Evolutionary conservation across 2,329 filamentous ascomycete species (phyloP).

Genomic region (Talaromyces rugulosus): DNA sequence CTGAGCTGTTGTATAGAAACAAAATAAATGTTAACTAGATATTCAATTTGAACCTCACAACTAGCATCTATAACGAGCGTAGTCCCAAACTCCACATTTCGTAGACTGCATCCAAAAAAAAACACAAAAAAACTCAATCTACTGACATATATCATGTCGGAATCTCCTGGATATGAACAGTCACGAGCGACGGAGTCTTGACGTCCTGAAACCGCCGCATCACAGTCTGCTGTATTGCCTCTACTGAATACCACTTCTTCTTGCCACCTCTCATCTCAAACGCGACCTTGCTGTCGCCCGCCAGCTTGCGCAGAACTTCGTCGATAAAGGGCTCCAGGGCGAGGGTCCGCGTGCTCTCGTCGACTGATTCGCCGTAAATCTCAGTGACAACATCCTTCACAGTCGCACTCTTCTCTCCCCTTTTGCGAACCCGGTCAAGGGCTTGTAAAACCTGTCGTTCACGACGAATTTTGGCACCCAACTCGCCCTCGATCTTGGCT

Average conservation of each 20-base stretch:
- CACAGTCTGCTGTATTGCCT: conserved; percentile 12
- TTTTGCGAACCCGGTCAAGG: conserved; percentile 19
- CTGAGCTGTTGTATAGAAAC: too few species aligned
- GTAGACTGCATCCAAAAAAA: not conserved
- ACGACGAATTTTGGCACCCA: conserved; percentile 35
- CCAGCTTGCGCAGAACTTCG: conserved; percentile 42
- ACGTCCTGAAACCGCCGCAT: not conserved
- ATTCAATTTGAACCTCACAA: not conserved
- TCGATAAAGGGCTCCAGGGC: conserved; percentile 44
- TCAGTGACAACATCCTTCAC: conserved; percentile 40
- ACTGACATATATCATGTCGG: not conserved
- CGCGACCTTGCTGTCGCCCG: conserved; percentile 40
- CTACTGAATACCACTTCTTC: conserved; percentile 37
- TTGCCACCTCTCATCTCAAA: conserved; percentile 34
- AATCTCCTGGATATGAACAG: not conserved
- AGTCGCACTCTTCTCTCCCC: conserved; percentile 27
- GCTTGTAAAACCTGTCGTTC: conserved; percentile 38
- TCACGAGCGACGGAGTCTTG: not conserved
- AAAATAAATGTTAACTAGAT: not conserved
- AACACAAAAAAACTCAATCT: not conserved
- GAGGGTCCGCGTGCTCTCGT: conserved; percentile 30
- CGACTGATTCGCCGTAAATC: conserved; percentile 37
- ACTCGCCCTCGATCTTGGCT: conserved; percentile 35
- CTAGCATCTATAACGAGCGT: not conserved
- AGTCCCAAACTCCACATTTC: not conserved